Base-by-base conservation (phyloP, 441 rosid species). In the Bruguiera hainesii region DNA sequence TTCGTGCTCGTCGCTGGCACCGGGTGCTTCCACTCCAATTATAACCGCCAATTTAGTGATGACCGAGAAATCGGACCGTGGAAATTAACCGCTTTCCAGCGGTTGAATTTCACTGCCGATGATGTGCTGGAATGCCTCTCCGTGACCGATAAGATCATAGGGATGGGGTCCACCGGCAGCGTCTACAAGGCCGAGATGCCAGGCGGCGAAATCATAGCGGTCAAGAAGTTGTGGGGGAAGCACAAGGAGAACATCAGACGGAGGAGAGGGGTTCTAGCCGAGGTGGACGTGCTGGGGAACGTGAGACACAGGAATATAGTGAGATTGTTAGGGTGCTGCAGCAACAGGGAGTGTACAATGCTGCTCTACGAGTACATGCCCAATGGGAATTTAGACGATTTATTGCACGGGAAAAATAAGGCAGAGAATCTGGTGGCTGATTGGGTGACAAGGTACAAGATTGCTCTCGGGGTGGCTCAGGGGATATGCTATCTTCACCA, bases 401-500 rank as follows among this genome's bases (percentile, higher is more conserved):
- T 89, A 18, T 56, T 94, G 76, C 99, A 94, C 61, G 89, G 89
- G 2, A 88, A 84, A 26, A 86, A 75, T 15, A 94, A 94, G 31
- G 88, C 82, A 9, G 82, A 76, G 37, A 85, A 86, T 63, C 59
- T 89, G 66, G 87, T 82, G 59, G 90, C 92, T 8, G 97, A 89
- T 61, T 94, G 99, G 99, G 65, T 90, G 2, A 88, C 89, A 0
- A 75, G 93, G 67, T 84, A 89, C 73, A 86, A 84, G 73, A 88
- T 94, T 25, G 98, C 93, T 0, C 83, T 94, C 1, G 99, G 99
- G 0, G 94, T 94, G 19, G 99, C 99, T 48, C 98, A 94, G 73
- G 99, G 99, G 73, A 89, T 94, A 23, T 87, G 98, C 65, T 94
- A 94, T 75, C 92, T 94, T 13, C 99, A 94, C 84, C 99, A 94